phyloP scores from a whole-genome alignment of 2,329 filamentous ascomycete genomes.

The Arthroderma sp. region DNA sequence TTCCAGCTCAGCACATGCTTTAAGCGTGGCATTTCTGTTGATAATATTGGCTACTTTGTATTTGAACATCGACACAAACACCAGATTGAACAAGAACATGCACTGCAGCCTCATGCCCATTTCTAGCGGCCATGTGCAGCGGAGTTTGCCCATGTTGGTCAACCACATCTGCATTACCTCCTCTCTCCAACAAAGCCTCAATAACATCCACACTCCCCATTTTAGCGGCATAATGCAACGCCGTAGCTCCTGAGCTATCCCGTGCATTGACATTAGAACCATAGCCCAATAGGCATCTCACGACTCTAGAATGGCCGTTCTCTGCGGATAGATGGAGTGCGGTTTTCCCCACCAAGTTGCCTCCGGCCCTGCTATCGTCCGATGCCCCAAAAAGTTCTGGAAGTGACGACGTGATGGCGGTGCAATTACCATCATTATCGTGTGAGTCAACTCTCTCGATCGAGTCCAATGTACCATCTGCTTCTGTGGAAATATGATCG shows the following conservation, averaged over 20 bases:
- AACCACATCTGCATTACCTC: background rate
- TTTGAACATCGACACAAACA: background rate
- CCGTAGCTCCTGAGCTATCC: conserved; percentile 1
- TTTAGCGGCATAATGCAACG: conserved; percentile 3
- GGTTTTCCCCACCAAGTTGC: background rate
- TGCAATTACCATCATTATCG: too few relatives aligned
- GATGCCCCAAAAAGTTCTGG: too few relatives aligned
- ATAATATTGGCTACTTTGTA: background rate
- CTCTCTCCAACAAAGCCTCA: background rate
- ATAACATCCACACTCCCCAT: background rate
- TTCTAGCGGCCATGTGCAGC: conserved; percentile 4
- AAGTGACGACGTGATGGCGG: too few relatives aligned
- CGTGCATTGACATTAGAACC: background rate
- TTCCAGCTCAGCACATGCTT: too few relatives aligned
- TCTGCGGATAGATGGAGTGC: background rate
- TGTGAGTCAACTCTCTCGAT: too few relatives aligned
- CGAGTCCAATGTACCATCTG: too few relatives aligned
- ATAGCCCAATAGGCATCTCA: background rate
- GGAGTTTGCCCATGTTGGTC: conserved; percentile 3
- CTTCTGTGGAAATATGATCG: too few relatives aligned
- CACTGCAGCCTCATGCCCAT: conserved; percentile 1
- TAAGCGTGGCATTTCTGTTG: too few relatives aligned
- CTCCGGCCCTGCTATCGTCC: too few relatives aligned
- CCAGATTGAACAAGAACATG: background rate
- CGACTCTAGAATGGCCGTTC: background rate